Evolutionary conservation across 495 filamentous ascomycete species (phyloP), one percentile per base, ranked within the genome.

Genomic region (Penicillium psychrofluorescens): DNA sequence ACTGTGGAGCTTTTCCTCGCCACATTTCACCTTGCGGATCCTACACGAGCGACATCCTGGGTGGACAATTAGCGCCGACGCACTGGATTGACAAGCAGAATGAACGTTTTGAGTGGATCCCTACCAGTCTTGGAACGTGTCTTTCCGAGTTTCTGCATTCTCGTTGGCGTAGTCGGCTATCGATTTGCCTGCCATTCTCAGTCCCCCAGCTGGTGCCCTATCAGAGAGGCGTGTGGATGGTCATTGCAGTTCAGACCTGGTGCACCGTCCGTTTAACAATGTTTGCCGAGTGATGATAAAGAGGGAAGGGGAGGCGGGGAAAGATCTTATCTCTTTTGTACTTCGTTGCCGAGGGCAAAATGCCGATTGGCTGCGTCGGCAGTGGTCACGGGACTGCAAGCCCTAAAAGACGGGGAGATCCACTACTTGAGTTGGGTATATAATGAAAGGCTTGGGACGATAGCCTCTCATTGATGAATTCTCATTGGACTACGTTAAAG

Each of bases 21-120:
- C 64, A 32, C 59, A 68, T 54, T 62, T 64, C 12, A 62, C 55
- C 48, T 62, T 62, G 39, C 62, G 59, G 30, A 60, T 57, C 13
- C 58, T 50, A 52, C 65, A 68, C 32, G 65, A 64, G 22, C 59
- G 59, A 41, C 61, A 66, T 12, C 59, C 61, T 56, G 39, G 27
- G 16, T 39, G 22, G 31, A 13, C n/a, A 28, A 35, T 45, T 41
- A 45, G 28, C 22, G 3, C 22, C 4, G 22, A 22, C 4, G 22
- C 22, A 22, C 4, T 4, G 22, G 65, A 64, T 28, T 57, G 59
- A 41, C 61, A 66, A 12, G 55, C 61, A 55, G 39, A 27, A 29
- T 41, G 29, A 32, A 12, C n/a, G 14, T 31, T 45, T 41, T 38
- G 28, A 11, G 54, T 45, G 51, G 48, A 54, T 60, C 53, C 46